Evolutionary conservation across 2,329 filamentous ascomycete species (phyloP).

Genomic region (Aspergillus latus): DNA sequence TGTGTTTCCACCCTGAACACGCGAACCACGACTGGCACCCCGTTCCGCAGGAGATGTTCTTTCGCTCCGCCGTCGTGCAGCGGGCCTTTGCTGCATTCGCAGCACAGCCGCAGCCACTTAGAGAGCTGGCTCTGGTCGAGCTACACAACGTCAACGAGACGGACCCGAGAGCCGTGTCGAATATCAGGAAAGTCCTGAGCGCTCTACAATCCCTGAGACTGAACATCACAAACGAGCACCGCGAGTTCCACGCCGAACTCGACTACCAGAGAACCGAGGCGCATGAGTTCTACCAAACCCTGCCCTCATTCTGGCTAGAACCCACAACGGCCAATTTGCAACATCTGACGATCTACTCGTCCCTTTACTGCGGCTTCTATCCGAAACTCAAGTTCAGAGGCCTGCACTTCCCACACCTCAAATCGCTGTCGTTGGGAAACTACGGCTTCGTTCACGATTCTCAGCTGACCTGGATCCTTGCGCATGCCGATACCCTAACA

Average conservation of each 20-base stretch:
- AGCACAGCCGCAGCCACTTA: not conserved
- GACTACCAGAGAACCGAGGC: slow-evolving; percentile 1
- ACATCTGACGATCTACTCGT: slow-evolving; percentile 43
- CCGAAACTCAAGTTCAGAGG: slow-evolving; percentile 39
- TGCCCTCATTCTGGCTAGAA: slow-evolving; percentile 13
- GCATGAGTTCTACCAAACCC: slow-evolving; percentile 8
- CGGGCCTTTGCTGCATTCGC: not conserved
- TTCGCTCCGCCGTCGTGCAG: slow-evolving; percentile 3
- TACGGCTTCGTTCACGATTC: slow-evolving; percentile 47
- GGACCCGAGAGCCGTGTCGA: not conserved
- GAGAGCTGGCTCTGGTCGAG: slow-evolving; percentile 3
- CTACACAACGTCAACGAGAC: slow-evolving; percentile 11
- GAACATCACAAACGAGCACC: slow-evolving; percentile 10
- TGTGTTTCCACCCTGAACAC: slow-evolving; percentile 1
- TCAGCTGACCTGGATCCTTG: slow-evolving; percentile 50
- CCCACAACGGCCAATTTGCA: slow-evolving; percentile 19
- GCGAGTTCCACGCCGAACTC: not conserved
- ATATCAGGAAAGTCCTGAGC: not conserved
- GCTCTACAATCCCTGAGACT: slow-evolving; percentile 9
- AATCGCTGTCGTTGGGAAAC: slow-evolving; percentile 42
- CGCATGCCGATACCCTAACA: slow-evolving; percentile 39
- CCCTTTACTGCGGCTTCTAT: slow-evolving; percentile 43
- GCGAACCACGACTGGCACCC: not conserved
- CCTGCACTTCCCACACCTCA: slow-evolving; percentile 42
- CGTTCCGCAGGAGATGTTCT: not conserved